A percentile compares a stretch with the other conserved stretches of the same genome.
phyloP scores from a whole-genome alignment of 2,329 filamentous ascomycete species.

The Gaeumannomyces tritici region DNA sequence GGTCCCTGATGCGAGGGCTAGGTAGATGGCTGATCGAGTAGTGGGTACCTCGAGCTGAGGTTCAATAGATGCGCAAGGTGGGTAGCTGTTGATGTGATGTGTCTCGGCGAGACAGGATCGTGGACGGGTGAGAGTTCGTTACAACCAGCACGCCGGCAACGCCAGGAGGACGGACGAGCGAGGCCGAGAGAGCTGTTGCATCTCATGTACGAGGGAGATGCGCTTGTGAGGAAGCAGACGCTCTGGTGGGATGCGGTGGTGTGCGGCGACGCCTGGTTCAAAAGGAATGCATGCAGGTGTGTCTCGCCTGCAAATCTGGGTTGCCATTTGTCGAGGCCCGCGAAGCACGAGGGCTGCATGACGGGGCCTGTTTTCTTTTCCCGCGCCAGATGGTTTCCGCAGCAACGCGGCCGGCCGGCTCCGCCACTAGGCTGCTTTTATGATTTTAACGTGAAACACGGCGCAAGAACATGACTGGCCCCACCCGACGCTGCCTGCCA shows the following conservation, averaged over 20 bases:
- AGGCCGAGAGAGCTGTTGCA: background rate
- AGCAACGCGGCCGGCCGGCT: background rate
- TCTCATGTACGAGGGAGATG: background rate
- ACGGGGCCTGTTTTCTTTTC: background rate
- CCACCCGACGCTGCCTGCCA: background rate
- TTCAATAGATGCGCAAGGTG: background rate
- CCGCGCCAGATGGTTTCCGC: background rate
- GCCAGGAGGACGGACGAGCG: background rate
- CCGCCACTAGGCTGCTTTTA: background rate
- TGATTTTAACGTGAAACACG: background rate
- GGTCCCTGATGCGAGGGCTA: background rate
- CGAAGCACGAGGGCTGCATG: background rate
- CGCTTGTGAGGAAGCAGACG: background rate
- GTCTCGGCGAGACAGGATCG: background rate
- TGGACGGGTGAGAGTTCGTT: background rate
- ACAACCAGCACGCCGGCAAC: background rate
- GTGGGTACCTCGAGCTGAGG: background rate
- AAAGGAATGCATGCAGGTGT: background rate
- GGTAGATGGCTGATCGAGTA: background rate
- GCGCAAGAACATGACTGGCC: background rate
- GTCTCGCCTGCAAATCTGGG: background rate
- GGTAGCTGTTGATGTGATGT: background rate
- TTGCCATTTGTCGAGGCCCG: background rate
- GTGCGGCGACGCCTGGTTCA: background rate
- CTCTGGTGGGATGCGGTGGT: background rate